These are phyloP conservation scores for Parafenestella ontariensis DNA, from an alignment of 2,329 filamentous ascomycete genomes.

Conservation along the genomic window DNA sequence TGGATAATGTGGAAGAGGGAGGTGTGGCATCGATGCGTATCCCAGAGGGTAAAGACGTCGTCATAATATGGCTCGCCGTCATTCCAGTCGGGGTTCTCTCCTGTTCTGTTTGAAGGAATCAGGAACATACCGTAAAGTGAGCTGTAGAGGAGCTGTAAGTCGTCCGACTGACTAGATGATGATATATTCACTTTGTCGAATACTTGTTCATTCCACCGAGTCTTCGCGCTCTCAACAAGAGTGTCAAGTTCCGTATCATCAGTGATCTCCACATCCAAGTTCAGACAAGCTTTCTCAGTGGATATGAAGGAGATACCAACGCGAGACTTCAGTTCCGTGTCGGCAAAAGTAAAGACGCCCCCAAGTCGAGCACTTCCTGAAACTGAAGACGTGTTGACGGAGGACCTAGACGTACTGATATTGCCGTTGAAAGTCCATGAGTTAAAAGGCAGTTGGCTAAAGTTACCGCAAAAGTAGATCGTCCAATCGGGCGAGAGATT, in stretches of 20 bases:
- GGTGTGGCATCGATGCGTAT: slow-evolving; percentile 69
- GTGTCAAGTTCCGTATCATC: slow-evolving; percentile 51
- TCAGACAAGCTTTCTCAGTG: slow-evolving; percentile 64
- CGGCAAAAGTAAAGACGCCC: slow-evolving; percentile 62
- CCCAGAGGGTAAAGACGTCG: slow-evolving; percentile 75
- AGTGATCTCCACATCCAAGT: slow-evolving; percentile 65
- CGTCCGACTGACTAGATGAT: slow-evolving; percentile 62
- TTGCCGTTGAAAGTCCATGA: slow-evolving; percentile 42
- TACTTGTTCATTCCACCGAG: slow-evolving; percentile 67
- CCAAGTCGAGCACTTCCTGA: slow-evolving; percentile 44
- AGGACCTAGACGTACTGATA: slow-evolving; percentile 18
- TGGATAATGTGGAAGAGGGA: slow-evolving; percentile 71
- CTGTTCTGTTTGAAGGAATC: slow-evolving; percentile 73
- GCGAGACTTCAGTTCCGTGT: slow-evolving; percentile 59
- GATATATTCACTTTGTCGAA: slow-evolving; percentile 69
- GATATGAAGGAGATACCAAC: slow-evolving; percentile 76
- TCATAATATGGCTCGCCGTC: slow-evolving; percentile 73
- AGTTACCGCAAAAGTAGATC: slow-evolving; percentile 69
- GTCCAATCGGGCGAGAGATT: slow-evolving; percentile 68
- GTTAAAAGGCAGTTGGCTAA: slow-evolving; percentile 52
- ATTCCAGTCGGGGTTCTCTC: slow-evolving; percentile 72
- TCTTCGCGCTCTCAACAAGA: slow-evolving; percentile 57
- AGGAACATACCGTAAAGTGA: slow-evolving; percentile 74
- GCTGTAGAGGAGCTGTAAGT: slow-evolving; percentile 69
- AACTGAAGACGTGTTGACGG: slow-evolving; percentile 32